Conservation (phyloP, 495 filamentous ascomycete genomes). For the Talaromyces thailandensis region DNA sequence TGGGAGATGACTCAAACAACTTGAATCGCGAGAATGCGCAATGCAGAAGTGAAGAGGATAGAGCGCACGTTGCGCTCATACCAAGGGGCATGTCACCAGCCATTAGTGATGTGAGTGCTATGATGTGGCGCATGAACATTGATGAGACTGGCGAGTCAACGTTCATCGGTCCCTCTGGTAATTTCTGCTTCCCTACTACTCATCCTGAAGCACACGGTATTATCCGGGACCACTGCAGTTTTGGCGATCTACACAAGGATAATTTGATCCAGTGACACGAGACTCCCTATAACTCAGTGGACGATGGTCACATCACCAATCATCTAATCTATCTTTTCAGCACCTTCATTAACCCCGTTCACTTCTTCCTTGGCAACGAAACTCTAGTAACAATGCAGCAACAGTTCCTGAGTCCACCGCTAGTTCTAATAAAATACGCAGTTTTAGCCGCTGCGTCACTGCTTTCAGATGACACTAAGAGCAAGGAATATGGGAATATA, state of each 20-base stretch:
- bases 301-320: neutral
- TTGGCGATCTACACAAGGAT: neutral
- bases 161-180: neutral
- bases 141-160: neutral
- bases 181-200: neutral
- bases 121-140: conserved; percentile 1
- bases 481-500: no score
- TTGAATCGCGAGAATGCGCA: no score
- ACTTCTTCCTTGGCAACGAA: neutral
- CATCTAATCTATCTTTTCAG: neutral
- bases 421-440: neutral
- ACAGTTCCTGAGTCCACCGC: neutral
- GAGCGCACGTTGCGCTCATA: neutral
- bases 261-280: neutral
- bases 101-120: neutral
- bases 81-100: neutral
- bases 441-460: neutral
- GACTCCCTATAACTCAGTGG: neutral
- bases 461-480: no score
- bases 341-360: neutral
- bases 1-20: no score
- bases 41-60: no score
- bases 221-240: neutral
- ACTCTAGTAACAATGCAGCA: neutral
- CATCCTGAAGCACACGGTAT: neutral